These are phyloP conservation scores for Candida namnaoensis DNA, from an alignment of 805 yeast genomes.

Conservation along the genomic window DNA sequence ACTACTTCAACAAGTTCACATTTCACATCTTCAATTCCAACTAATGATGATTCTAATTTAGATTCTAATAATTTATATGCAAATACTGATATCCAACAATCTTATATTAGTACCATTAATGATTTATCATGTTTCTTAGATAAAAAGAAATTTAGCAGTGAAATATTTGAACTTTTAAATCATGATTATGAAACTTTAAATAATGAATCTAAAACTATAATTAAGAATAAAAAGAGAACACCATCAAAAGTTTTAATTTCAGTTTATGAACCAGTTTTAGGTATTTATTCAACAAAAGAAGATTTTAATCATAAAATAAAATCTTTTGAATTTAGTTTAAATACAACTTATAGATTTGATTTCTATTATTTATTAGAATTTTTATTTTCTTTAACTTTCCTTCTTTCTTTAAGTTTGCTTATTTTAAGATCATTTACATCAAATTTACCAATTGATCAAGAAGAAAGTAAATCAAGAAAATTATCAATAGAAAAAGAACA, in stretches of 20 bases:
- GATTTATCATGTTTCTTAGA: constrained; percentile 5
- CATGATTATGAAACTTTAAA: background rate
- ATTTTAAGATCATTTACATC: constrained; percentile 30
- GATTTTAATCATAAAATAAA: background rate
- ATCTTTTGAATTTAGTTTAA: constrained; percentile 8
- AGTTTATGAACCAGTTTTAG: constrained; percentile 20
- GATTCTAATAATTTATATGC: constrained; percentile 1
- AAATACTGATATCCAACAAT: background rate
- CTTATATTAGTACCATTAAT: background rate
- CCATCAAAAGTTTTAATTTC: constrained; percentile 8
- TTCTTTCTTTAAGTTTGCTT: constrained; percentile 38
- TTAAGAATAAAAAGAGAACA: constrained; percentile 2
- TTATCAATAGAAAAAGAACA: constrained; percentile 9
- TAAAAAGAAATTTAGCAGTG: constrained; percentile 11
- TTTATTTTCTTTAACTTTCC: constrained; percentile 38
- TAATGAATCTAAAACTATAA: background rate
- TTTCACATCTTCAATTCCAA: no score
- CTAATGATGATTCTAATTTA: no score
- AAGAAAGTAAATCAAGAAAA: constrained; percentile 9
- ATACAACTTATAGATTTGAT: constrained; percentile 34
- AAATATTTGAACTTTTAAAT: constrained; percentile 6
- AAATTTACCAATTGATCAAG: constrained; percentile 8
- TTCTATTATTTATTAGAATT: constrained; percentile 49
- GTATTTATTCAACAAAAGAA: constrained; percentile 1
- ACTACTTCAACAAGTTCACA: no score